Evolutionary conservation across 306 rosid genomes (phyloP).

Genomic region (Sesbania bispinosa): DNA sequence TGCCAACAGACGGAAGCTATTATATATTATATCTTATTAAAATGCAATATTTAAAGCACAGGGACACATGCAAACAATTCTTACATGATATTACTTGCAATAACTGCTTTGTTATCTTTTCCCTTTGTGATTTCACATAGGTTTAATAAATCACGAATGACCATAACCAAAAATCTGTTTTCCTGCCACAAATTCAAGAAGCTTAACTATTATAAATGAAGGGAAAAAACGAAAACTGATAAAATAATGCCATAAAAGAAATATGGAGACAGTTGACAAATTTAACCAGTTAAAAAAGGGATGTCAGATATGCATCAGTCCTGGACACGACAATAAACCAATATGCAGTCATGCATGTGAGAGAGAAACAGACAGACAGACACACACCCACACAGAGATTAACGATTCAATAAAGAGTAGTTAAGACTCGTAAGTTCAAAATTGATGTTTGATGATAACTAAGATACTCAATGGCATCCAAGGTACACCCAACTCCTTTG

Average conservation of each 20-base stretch:
- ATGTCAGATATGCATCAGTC: neutral
- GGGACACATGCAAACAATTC: constrained; percentile 4
- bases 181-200: constrained; percentile 57
- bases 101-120: constrained; percentile 97
- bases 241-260: constrained; percentile 11
- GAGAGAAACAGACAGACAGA: neutral
- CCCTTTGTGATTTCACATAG: constrained; percentile 95
- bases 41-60: neutral
- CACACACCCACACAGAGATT: neutral
- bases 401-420: neutral
- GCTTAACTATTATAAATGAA: constrained; percentile 3
- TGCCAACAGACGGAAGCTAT: constrained; percentile 30
- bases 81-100: constrained; percentile 98
- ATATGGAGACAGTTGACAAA: constrained; percentile 8
- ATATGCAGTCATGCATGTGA: neutral
- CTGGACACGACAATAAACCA: neutral
- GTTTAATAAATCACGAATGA: constrained; percentile 91
- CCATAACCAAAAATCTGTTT: constrained; percentile 99
- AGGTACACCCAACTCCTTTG: neutral
- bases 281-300: neutral
- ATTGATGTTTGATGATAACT: neutral
- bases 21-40: neutral
- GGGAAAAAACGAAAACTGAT: neutral
- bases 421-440: neutral
- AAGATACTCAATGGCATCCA: neutral